Conservation (phyloP, 768 basidiomycete species). For the Lentinula guzmanii region DNA sequence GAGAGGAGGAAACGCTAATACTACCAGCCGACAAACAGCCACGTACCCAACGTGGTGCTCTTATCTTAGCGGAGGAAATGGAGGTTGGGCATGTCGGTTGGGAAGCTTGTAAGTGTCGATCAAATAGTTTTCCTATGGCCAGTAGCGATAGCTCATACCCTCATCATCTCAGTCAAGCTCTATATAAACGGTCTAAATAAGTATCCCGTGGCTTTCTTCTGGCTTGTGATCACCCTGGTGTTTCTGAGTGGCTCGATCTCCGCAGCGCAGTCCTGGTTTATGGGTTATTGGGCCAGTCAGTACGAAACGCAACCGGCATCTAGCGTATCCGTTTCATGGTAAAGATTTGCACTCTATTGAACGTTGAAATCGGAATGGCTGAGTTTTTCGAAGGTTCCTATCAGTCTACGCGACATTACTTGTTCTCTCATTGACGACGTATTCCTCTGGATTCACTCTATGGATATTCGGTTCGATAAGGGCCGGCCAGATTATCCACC, state of each 20-base stretch:
- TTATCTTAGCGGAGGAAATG: slow-evolving; percentile 43
- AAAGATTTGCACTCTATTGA: background rate
- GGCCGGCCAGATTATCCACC: slow-evolving; percentile 21
- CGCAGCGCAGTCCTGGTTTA: slow-evolving; percentile 17
- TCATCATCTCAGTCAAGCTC: slow-evolving; percentile 12
- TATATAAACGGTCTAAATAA: slow-evolving; percentile 17
- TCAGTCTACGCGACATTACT: slow-evolving; percentile 1
- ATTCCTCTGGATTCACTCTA: slow-evolving; percentile 1
- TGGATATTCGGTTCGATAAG: slow-evolving; percentile 4
- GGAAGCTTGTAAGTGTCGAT: slow-evolving; percentile 17
- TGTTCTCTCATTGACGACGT: background rate
- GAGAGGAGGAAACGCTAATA: background rate
- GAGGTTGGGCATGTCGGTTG: slow-evolving; percentile 38
- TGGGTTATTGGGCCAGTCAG: slow-evolving; percentile 17
- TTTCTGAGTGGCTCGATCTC: background rate
- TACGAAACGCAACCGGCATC: slow-evolving; percentile 6
- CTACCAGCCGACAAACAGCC: background rate
- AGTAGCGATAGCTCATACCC: background rate
- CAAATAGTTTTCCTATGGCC: background rate
- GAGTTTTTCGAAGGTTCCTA: background rate
- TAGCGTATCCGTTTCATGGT: slow-evolving; percentile 8
- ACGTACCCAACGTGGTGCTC: slow-evolving; percentile 24
- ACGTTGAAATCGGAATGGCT: background rate
- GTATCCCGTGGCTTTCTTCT: slow-evolving; percentile 16
- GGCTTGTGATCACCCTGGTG: background rate